phyloP scores from a whole-genome alignment of 352 stramenopile genomes.

The Blastocystis sp. region DNA sequence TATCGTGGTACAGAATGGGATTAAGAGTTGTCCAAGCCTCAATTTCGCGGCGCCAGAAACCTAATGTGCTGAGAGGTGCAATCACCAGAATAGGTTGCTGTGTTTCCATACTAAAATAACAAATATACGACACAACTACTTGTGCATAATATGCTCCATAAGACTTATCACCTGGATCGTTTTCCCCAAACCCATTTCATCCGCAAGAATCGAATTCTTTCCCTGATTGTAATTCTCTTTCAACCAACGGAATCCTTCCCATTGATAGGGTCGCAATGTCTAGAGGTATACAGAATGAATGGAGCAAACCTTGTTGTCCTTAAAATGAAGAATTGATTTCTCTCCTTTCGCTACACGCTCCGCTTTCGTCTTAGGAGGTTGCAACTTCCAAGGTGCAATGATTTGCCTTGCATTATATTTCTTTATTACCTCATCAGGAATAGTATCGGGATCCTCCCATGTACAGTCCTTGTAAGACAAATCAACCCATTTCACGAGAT shows the following conservation, averaged over 20 bases:
- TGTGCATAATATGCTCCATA: conserved; percentile 83
- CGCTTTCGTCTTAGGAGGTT: conserved; percentile 72
- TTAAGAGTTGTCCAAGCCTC: conserved; percentile 97
- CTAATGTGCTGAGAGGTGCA: conserved; percentile 89
- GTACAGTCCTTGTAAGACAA: conserved; percentile 92
- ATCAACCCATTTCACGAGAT: conserved; percentile 98
- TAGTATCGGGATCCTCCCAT: conserved; percentile 88
- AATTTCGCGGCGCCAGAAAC: conserved; percentile 98
- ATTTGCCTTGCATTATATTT: conserved; percentile 71
- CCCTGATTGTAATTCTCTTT: conserved; percentile 90
- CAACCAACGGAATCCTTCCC: conserved; percentile 96
- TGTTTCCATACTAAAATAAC: conserved; percentile 35
- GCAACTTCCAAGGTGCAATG: conserved; percentile 70
- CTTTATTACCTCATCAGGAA: conserved; percentile 81
- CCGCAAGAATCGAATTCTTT: conserved; percentile 86
- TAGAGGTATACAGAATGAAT: neutral
- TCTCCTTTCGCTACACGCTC: conserved; percentile 67
- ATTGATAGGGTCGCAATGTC: conserved; percentile 88
- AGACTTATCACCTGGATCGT: conserved; percentile 86
- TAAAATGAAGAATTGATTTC: conserved; percentile 71
- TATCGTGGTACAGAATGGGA: conserved; percentile 96
- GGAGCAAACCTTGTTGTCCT: conserved; percentile 56
- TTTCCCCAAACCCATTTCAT: conserved; percentile 84
- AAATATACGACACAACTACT: conserved; percentile 66
- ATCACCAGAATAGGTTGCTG: conserved; percentile 78